Base-by-base conservation (phyloP, 2,329 filamentous ascomycete species). In the Fusarium penzigii region DNA sequence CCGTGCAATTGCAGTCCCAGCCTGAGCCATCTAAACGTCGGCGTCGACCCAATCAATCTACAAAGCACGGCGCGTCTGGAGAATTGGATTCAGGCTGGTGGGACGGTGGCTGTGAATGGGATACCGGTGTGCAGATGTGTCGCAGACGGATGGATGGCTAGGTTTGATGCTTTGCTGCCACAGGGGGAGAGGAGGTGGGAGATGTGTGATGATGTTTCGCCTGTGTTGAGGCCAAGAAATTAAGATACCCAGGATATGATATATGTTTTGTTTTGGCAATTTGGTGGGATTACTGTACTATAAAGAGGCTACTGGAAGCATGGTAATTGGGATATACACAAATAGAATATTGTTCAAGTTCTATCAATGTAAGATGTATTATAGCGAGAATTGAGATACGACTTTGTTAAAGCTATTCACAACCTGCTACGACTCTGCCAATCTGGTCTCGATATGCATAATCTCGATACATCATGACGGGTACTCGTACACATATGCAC, bases 111-210 rank as follows among this genome's bases (percentile, higher is more conserved):
- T 0, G 41, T 72, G n/a, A 59, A 68, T 4, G 62, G 65, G 2
- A 64, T 71, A 10, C 58, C 64, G 6, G 39, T 73, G 1, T 73
- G 71, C 40, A 55, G 55, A 17, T 72, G 69, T 50, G 64, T 66
- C 2, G 46, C 46, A 0, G 55, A 57, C 11, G 59, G 62, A 0
- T 68, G 65, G 65, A 61, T 67, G 61, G 53, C 55, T 7, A 56
- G 65, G 2, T 68, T 65, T 2, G 55, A 57, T 8, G 54, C 56
- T 0, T 44, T 57, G 16, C 46, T 68, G 16, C 56, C 57, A 2
- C 51, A 52, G 32, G 63, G 61, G 2, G 52, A 16, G 2, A 52
- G 57, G 2, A 49, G 44, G 12, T 68, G 65, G 65, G 62, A 58
- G 7, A 9, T 65, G 10, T 46, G 54, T 39, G 49, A 58, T 36